Conservation (phyloP, 192 early-diverging fungal genomes). For the Coemansia sp. region DNA sequence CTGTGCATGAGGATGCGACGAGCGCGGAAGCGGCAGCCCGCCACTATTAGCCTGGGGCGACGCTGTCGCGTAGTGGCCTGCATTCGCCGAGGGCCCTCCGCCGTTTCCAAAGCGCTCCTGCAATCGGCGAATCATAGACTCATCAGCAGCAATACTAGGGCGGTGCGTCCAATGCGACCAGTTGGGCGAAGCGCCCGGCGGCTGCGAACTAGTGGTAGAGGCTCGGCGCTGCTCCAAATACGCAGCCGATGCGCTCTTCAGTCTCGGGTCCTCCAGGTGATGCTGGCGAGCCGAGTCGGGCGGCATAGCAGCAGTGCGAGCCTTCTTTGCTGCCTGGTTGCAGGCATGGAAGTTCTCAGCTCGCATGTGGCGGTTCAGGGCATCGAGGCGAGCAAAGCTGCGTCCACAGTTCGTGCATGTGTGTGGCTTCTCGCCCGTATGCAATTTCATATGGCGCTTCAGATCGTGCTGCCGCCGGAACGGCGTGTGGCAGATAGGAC, state of each 20-base stretch:
- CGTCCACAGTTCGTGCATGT: slow-evolving; percentile 73
- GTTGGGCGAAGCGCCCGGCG: slow-evolving; percentile 7
- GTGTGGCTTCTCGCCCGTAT: slow-evolving; percentile 75
- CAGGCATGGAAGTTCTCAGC: slow-evolving; percentile 60
- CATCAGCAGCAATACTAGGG: slow-evolving; percentile 54
- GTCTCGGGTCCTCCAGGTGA: slow-evolving; percentile 13
- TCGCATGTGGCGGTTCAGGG: slow-evolving; percentile 70
- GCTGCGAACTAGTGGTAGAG: slow-evolving; percentile 25
- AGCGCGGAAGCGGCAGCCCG: background rate
- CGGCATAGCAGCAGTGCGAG: slow-evolving; percentile 29
- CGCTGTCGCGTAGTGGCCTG: background rate
- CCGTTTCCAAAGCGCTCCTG: slow-evolving; percentile 44
- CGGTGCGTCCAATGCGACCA: slow-evolving; percentile 52
- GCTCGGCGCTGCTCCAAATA: slow-evolving; percentile 40
- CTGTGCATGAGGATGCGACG: slow-evolving; percentile 1
- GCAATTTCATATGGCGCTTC: slow-evolving; percentile 80
- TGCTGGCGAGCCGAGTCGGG: slow-evolving; percentile 5
- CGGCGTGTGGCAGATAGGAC: slow-evolving; percentile 65
- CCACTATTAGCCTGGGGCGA: background rate
- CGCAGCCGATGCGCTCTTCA: slow-evolving; percentile 26
- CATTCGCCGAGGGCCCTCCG: background rate
- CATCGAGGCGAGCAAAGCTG: slow-evolving; percentile 79
- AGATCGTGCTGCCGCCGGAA: slow-evolving; percentile 93
- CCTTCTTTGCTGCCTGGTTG: slow-evolving; percentile 57
- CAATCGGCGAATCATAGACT: slow-evolving; percentile 52